Conservation (phyloP, 768 basidiomycete genomes). For the Boletus vermiculosoides region DNA sequence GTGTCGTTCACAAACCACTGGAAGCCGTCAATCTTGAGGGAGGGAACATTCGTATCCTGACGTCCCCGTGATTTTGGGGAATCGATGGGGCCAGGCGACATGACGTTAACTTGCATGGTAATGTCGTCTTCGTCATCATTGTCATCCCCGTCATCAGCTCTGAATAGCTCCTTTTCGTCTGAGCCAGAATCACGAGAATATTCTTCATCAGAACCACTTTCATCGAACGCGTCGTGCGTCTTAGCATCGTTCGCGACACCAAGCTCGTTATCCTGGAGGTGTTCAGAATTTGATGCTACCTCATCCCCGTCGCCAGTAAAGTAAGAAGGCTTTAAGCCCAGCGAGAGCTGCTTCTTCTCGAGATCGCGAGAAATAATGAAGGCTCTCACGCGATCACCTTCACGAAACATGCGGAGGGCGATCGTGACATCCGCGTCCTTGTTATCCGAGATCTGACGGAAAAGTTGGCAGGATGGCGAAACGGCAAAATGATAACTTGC, state of each 20-base stretch:
- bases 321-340: slow-evolving; percentile 84
- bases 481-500: slow-evolving; percentile 38
- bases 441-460: slow-evolving; percentile 79
- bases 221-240: slow-evolving; percentile 24
- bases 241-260: slow-evolving; percentile 33
- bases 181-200: background rate
- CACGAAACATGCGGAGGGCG: slow-evolving; percentile 79
- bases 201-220: slow-evolving; percentile 14
- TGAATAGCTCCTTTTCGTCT: slow-evolving; percentile 23
- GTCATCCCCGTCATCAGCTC: slow-evolving; percentile 12
- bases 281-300: slow-evolving; percentile 31
- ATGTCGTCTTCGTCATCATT: slow-evolving; percentile 19
- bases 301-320: slow-evolving; percentile 63
- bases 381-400: slow-evolving; percentile 85
- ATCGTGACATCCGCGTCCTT: slow-evolving; percentile 72
- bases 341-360: slow-evolving; percentile 78
- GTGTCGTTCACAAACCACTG: slow-evolving; percentile 58
- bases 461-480: background rate
- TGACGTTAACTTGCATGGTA: slow-evolving; percentile 21
- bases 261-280: slow-evolving; percentile 23
- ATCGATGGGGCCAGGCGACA: background rate
- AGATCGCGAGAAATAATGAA: slow-evolving; percentile 69
- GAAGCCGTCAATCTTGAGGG: slow-evolving; percentile 64
- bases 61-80: background rate
- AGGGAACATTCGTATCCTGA: slow-evolving; percentile 19